A percentile compares a stretch with the other conserved stretches of the same genome.
Conservation (phyloP, 257 asterid genomes). For the Solanum chaucha region DNA sequence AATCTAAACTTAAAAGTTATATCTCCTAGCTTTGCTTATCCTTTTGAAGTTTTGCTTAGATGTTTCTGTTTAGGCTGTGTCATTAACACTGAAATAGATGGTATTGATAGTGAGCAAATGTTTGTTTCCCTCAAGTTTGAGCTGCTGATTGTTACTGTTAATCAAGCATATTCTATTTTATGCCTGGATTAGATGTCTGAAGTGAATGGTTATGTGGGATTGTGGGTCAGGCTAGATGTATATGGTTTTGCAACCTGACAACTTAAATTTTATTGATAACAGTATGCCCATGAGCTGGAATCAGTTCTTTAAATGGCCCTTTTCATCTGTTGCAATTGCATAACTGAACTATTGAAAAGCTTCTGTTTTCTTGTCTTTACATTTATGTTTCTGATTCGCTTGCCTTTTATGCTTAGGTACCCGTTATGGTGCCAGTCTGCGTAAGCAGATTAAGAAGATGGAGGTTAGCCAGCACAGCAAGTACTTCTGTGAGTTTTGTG, state of each 20-base stretch:
- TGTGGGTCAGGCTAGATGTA: neutral
- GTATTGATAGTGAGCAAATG: neutral
- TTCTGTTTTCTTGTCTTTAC: neutral
- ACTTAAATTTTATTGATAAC: neutral
- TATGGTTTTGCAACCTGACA: neutral
- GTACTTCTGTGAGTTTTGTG: constrained; percentile 58
- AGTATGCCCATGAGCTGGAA: neutral
- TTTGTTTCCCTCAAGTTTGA: neutral
- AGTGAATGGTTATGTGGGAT: neutral
- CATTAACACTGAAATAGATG: neutral
- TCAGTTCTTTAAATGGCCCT: neutral
- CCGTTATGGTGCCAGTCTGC: constrained; percentile 70
- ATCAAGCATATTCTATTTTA: neutral
- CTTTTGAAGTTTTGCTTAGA: neutral
- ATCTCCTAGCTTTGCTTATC: neutral
- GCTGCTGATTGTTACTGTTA: neutral
- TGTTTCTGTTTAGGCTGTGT: neutral
- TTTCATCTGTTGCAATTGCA: neutral
- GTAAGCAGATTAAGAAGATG: constrained; percentile 41
- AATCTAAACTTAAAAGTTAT: neutral
- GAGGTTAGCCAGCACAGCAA: constrained; percentile 39
- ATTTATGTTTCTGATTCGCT: neutral
- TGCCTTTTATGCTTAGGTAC: constrained; percentile 22
- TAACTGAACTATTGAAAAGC: neutral
- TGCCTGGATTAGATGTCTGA: neutral